Evolutionary conservation across 164 flowering plant genomes (phyloP).

Genomic region (Vitis rotundifolia): DNA sequence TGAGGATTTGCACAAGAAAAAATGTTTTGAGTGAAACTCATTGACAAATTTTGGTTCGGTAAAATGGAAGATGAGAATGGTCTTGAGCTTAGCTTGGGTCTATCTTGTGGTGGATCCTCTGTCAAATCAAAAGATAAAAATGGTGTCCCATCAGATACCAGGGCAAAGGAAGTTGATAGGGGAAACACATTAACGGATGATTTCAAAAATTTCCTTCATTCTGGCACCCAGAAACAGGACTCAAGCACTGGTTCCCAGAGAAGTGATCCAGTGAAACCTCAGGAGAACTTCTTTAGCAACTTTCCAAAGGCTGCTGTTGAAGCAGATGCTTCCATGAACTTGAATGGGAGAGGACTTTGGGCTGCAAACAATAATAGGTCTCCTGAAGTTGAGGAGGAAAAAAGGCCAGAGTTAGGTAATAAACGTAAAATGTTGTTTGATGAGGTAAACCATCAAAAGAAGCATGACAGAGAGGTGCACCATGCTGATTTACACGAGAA

Average conservation of each 20-base stretch:
- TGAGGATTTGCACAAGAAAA: background rate
- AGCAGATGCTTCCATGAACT: slow-evolving; percentile 42
- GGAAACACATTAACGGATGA: slow-evolving; percentile 51
- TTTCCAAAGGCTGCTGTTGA: slow-evolving; percentile 44
- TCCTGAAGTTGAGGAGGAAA: slow-evolving; percentile 45
- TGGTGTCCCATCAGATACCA: slow-evolving; percentile 45
- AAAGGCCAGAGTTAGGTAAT: slow-evolving; percentile 36
- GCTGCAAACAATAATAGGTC: slow-evolving; percentile 29
- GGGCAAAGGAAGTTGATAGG: slow-evolving; percentile 53
- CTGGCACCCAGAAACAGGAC: slow-evolving; percentile 43
- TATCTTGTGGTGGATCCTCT: slow-evolving; percentile 70
- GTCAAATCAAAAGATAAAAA: slow-evolving; percentile 53
- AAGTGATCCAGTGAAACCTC: slow-evolving; percentile 36
- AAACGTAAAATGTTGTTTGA: slow-evolving; percentile 65
- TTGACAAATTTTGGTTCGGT: background rate
- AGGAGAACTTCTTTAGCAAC: slow-evolving; percentile 65
- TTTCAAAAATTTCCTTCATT: slow-evolving; percentile 57
- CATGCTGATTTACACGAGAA: slow-evolving; percentile 43
- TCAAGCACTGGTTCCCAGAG: slow-evolving; percentile 30
- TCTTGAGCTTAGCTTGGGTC: slow-evolving; percentile 83
- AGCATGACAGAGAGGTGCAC: slow-evolving; percentile 54
- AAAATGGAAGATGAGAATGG: slow-evolving; percentile 86
- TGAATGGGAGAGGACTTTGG: slow-evolving; percentile 47
- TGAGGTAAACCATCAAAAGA: slow-evolving; percentile 56
- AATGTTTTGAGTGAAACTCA: background rate